phyloP scores from a whole-genome alignment of 148 eudicot species.

The Vaccinium vitisidaea region DNA sequence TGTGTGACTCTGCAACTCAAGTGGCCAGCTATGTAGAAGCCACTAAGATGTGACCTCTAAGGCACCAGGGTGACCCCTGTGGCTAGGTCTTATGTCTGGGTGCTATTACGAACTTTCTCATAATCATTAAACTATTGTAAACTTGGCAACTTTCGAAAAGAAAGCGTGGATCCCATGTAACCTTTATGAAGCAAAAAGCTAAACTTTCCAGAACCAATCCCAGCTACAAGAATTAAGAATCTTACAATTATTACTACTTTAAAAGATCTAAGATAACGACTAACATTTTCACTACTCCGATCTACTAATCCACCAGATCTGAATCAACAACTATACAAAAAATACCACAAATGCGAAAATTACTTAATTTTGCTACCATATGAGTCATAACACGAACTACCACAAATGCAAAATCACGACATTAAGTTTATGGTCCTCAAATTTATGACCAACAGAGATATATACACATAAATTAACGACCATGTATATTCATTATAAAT shows the following conservation, averaged over 20 bases:
- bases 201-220: background rate
- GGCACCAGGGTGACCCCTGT: background rate
- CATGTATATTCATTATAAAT: too few species aligned
- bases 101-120: background rate
- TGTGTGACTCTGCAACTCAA: background rate
- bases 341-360: background rate
- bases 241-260: background rate
- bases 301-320: constrained; percentile 18
- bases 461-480: too few species aligned
- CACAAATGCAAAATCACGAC: background rate
- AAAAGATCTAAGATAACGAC: background rate
- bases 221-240: background rate
- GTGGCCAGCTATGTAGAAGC: background rate
- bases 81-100: background rate
- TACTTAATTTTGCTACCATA: background rate
- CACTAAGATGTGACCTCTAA: background rate
- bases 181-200: constrained; percentile 1
- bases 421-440: background rate
- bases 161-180: background rate
- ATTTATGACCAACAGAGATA: background rate
- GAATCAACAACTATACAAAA: constrained; percentile 5
- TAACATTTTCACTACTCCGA: background rate
- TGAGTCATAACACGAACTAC: too few species aligned
- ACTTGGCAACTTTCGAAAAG: background rate
- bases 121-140: background rate